A percentile compares a stretch with the other conserved stretches of the same genome.
These are phyloP conservation scores for Fusarium nodosum DNA, from an alignment of 2,329 filamentous ascomycete species.

Conservation along the genomic window DNA sequence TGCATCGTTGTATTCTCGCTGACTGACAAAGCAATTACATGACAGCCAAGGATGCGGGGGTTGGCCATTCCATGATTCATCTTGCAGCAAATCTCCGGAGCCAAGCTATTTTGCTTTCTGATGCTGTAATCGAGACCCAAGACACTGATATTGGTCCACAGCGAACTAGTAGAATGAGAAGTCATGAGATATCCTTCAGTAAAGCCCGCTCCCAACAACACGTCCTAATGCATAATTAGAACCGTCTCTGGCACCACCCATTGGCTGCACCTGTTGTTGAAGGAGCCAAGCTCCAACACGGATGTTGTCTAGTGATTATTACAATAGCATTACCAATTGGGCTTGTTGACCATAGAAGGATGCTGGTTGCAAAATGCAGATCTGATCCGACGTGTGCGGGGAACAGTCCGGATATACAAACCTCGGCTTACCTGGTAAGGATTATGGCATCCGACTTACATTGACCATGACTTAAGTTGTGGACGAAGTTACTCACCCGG, in stretches of 20 bases:
- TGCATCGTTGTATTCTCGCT: neutral
- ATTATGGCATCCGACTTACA: neutral
- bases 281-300: no score
- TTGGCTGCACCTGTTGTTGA: neutral
- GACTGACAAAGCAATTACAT: slow-evolving; percentile 13
- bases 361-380: slow-evolving; percentile 13
- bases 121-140: neutral
- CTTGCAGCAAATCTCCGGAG: neutral
- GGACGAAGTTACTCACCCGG: neutral
- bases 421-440: slow-evolving; percentile 17
- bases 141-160: no score
- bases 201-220: neutral
- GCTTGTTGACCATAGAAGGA: slow-evolving; percentile 2
- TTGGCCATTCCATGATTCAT: neutral
- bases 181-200: neutral
- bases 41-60: neutral
- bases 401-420: slow-evolving; percentile 4
- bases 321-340: neutral
- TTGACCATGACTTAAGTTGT: neutral
- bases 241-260: neutral
- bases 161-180: neutral
- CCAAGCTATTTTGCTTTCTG: neutral
- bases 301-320: neutral
- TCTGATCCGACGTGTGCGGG: slow-evolving; percentile 9
- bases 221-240: neutral